Base-by-base conservation (phyloP, 192 early-diverging fungal genomes). In the Haplosporangium gracile region DNA sequence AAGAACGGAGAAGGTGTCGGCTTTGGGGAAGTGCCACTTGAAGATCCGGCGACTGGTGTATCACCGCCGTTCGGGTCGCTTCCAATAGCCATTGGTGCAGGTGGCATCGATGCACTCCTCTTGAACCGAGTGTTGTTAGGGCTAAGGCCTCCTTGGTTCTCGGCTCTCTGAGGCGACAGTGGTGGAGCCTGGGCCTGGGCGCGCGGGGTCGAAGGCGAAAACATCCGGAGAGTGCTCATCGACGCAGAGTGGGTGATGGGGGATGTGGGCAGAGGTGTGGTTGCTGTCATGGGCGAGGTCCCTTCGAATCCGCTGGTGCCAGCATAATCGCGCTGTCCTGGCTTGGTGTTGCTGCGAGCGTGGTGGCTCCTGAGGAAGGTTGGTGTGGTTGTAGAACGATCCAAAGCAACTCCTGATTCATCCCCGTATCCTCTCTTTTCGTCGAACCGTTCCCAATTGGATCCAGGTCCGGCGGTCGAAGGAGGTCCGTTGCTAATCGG, bases 51-150 rank as follows among this genome's bases (percentile, higher is more conserved):
- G 7, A 15, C 68, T 22, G 40, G 42, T 4, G 68, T 51, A 24
- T 39, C 32, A 20, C 38, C 38, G 22, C 36, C 69, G 69, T 34
- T 24, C 15, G 39, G 69, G 69, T 70, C 2, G 29, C n/a, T 70
- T 68, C 45, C 73, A 43, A 34, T 13, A 55, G 38, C 6, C 9
- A 55, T 15, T 18, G 79, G 79, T 29, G 73, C 63, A 22, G 80
- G 80, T 29, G 80, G 80, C 74, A 81, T 75, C 15, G 80, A 81
- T 4, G 74, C 63, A 36, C 80, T 81, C 9, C 80, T 73, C 39
- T 70, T 81, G 60, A 32, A 81, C 2, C 80, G 51, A 13, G 80
- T 81, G 36, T 49, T 75, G 34, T 36, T 57, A 22, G 49, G 39
- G 42, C 39, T 26, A 2, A 42, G 43, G 39, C 40, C 70, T 13